A percentile compares a stretch with the other conserved stretches of the same genome.
Conservation (phyloP, 2,329 filamentous ascomycete genomes). For the Fusarium buharicum region DNA sequence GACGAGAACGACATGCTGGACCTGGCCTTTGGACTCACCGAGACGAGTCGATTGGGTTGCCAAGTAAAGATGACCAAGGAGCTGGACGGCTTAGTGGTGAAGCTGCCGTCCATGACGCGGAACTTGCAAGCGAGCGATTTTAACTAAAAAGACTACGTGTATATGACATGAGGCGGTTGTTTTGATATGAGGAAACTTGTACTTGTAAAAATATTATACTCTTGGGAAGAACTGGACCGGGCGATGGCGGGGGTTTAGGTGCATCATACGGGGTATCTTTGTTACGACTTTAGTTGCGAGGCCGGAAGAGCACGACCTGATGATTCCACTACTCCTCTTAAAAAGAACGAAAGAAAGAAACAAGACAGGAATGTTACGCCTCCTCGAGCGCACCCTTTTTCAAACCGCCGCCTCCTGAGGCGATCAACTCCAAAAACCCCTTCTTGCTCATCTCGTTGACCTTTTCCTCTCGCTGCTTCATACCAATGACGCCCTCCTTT, state of each 20-base stretch:
- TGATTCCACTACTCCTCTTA: constrained; percentile 47
- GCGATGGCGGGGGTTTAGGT: constrained; percentile 40
- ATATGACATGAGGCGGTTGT: constrained; percentile 23
- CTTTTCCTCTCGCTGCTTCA: constrained; percentile 83
- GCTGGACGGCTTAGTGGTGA: constrained; percentile 85
- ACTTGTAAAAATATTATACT: constrained; percentile 45
- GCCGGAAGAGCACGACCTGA: constrained; percentile 40
- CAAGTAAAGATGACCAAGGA: constrained; percentile 93
- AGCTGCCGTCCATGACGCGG: constrained; percentile 90
- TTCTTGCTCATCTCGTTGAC: constrained; percentile 97
- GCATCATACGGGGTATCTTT: constrained; percentile 48
- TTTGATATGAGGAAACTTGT: constrained; percentile 38
- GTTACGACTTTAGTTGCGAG: constrained; percentile 44
- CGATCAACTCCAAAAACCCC: constrained; percentile 92
- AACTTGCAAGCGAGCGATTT: constrained; percentile 98
- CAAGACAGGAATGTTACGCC: constrained; percentile 54
- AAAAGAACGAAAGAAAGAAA: constrained; percentile 28
- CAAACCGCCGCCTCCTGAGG: constrained; percentile 67
- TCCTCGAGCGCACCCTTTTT: constrained; percentile 70
- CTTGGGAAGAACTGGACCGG: constrained; percentile 36
- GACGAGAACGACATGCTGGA: constrained; percentile 93
- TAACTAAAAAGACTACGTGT: constrained; percentile 46
- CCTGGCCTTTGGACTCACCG: constrained; percentile 87
- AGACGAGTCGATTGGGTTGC: constrained; percentile 85
- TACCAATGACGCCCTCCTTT: constrained; percentile 80